Conservation (phyloP, 306 rosid species). For the Prunus dulcis region DNA sequence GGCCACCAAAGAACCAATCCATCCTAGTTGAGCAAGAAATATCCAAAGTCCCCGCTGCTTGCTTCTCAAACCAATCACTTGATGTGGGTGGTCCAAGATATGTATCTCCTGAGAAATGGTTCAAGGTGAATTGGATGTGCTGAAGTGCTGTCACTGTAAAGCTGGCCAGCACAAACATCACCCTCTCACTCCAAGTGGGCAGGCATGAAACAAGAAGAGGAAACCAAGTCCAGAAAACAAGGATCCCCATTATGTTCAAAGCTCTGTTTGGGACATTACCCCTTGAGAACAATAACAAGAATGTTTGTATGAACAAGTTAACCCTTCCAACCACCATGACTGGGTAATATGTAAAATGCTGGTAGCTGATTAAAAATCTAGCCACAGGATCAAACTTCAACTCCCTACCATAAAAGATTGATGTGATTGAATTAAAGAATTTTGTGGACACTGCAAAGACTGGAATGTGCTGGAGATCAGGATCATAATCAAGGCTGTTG, state of each 20-base stretch:
- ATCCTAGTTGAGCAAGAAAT: slow-evolving; percentile 41
- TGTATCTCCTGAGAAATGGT: slow-evolving; percentile 49
- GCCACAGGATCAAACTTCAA: slow-evolving; percentile 29
- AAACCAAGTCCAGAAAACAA: slow-evolving; percentile 41
- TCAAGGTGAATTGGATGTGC: slow-evolving; percentile 46
- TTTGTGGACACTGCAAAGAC: slow-evolving; percentile 26
- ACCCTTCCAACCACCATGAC: slow-evolving; percentile 36
- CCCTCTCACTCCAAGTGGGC: slow-evolving; percentile 31
- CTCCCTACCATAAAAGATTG: slow-evolving; percentile 32
- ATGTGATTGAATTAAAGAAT: slow-evolving; percentile 23
- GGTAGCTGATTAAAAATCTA: slow-evolving; percentile 32
- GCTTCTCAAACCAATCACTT: slow-evolving; percentile 53
- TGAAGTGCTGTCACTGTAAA: slow-evolving; percentile 39
- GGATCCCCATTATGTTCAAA: slow-evolving; percentile 30
- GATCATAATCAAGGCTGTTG: slow-evolving; percentile 38
- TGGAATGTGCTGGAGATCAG: slow-evolving; percentile 43
- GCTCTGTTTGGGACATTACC: slow-evolving; percentile 22
- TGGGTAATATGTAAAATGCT: slow-evolving; percentile 38
- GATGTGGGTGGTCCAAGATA: slow-evolving; percentile 38
- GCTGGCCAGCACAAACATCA: slow-evolving; percentile 31
- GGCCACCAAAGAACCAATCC: slow-evolving; percentile 51
- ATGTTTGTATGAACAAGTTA: slow-evolving; percentile 34
- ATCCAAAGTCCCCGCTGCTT: slow-evolving; percentile 43
- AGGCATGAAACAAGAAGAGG: slow-evolving; percentile 29
- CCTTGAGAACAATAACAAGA: slow-evolving; percentile 25